Percentiles rank a stretch among this genome's conserved stretches.
These are phyloP conservation scores for Neonectria sp. DNA, from an alignment of 2,329 filamentous ascomycete genomes.

Conservation along the genomic window DNA sequence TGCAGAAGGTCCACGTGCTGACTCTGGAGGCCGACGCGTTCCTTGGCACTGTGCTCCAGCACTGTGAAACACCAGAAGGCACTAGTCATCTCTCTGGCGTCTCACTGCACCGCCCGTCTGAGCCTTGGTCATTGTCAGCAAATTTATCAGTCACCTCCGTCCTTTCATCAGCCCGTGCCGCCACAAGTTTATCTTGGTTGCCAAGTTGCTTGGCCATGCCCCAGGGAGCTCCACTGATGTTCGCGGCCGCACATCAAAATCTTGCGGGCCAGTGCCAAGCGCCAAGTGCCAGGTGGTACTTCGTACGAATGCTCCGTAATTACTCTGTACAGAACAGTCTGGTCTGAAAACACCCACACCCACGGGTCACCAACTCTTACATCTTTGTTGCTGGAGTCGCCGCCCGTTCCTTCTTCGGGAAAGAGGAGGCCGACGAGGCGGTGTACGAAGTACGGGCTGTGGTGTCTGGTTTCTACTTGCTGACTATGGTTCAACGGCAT, in stretches of 20 bases:
- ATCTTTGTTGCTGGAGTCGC: constrained; percentile 5
- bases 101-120: constrained; percentile 26
- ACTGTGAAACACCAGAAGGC: constrained; percentile 34
- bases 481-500: constrained; percentile 14
- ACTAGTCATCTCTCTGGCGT: constrained; percentile 10
- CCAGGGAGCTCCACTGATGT: constrained; percentile 21
- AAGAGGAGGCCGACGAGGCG: constrained; percentile 21
- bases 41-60: constrained; percentile 36
- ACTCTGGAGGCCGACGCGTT: constrained; percentile 28
- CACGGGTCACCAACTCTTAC: constrained; percentile 14
- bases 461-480: constrained; percentile 1
- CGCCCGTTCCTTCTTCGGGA: constrained; percentile 6
- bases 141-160: constrained; percentile 11
- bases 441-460: constrained; percentile 14
- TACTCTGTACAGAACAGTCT: constrained; percentile 5
- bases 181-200: constrained; percentile 13
- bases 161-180: constrained; percentile 17
- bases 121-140: constrained; percentile 26
- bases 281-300: neutral
- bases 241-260: constrained; percentile 23
- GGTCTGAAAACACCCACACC: constrained; percentile 6
- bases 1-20: constrained; percentile 40
- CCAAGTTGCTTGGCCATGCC: neutral
- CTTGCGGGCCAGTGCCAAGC: neutral
- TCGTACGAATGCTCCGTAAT: constrained; percentile 1